These are phyloP conservation scores for Colletotrichum salicis DNA, from an alignment of 2,329 filamentous ascomycete species.

Conservation along the genomic window DNA sequence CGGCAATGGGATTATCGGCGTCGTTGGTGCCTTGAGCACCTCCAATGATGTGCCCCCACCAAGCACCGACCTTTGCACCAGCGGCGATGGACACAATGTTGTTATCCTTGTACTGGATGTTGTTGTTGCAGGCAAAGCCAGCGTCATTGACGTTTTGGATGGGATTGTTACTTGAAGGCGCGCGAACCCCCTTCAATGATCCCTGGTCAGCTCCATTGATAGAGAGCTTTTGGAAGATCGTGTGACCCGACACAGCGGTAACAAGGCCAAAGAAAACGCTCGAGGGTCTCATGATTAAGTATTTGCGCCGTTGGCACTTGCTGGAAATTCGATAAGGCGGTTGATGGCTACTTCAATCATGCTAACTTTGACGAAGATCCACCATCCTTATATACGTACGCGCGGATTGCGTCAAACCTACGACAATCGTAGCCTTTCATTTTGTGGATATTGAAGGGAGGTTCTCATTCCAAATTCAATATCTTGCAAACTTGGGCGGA, in stretches of 20 bases:
- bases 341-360: too few relatives aligned
- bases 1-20: conserved; percentile 59
- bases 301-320: neutral
- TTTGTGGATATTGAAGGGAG: neutral
- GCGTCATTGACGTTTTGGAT: conserved; percentile 58
- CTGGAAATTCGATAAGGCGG: too few relatives aligned
- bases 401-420: fast-evolving
- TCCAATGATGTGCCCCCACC: conserved; percentile 62
- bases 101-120: conserved; percentile 47
- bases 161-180: conserved; percentile 60
- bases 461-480: neutral
- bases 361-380: neutral
- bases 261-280: conserved; percentile 33
- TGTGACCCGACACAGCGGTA: conserved; percentile 50
- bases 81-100: conserved; percentile 57
- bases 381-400: too few relatives aligned
- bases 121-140: conserved; percentile 59
- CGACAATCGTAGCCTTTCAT: neutral
- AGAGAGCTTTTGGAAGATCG: conserved; percentile 56
- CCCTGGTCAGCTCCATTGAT: conserved; percentile 61
- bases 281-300: conserved; percentile 30
- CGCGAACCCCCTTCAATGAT: conserved; percentile 60
- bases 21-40: conserved; percentile 56
- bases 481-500: neutral
- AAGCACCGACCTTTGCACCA: conserved; percentile 59